A percentile compares a stretch with the other conserved stretches of the same genome.
Conservation (phyloP, 2,329 filamentous ascomycete species). For the Trichoderma koningiopsis region DNA sequence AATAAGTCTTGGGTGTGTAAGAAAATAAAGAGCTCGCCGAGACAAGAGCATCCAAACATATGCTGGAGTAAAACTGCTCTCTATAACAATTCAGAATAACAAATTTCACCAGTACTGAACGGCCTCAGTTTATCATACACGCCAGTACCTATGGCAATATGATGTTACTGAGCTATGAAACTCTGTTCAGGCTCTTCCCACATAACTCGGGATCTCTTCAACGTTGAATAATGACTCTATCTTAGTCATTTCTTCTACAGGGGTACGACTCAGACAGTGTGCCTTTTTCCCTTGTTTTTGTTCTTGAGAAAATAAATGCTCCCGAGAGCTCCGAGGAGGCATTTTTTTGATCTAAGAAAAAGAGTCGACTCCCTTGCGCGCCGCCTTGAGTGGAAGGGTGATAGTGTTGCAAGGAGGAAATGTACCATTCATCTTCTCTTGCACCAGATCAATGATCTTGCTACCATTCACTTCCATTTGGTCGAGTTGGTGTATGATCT, state of each 20-base stretch:
- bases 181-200: too few relatives aligned
- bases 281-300: not conserved
- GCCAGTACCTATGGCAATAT: too few relatives aligned
- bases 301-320: not conserved
- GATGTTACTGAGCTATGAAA: too few relatives aligned
- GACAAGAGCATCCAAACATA: too few relatives aligned
- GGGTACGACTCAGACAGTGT: not conserved
- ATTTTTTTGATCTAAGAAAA: not conserved
- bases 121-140: too few relatives aligned
- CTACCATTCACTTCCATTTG: not conserved
- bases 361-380: not conserved
- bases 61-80: too few relatives aligned
- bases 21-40: too few relatives aligned
- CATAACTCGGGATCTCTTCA: too few relatives aligned
- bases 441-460: not conserved
- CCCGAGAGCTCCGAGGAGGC: not conserved
- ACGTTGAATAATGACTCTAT: too few relatives aligned
- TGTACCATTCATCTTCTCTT: not conserved
- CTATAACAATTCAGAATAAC: too few relatives aligned
- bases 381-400: not conserved
- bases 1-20: too few relatives aligned
- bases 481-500: not conserved
- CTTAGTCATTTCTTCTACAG: not conserved
- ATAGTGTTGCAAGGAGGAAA: not conserved
- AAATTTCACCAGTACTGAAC: too few relatives aligned